Base-by-base conservation (phyloP, 768 basidiomycete species). In the Pleurotus sapidus region DNA sequence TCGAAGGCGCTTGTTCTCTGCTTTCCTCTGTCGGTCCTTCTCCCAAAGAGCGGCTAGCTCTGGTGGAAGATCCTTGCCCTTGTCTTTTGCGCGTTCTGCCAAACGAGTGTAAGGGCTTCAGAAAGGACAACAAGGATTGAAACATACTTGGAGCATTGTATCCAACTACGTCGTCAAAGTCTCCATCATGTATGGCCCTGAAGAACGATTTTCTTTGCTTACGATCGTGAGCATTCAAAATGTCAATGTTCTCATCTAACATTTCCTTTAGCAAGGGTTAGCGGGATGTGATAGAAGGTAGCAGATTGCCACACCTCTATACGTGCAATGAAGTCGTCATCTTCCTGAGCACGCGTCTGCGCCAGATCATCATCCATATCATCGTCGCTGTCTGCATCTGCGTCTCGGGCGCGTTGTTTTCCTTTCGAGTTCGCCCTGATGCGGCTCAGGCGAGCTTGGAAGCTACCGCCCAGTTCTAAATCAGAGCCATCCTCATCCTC, bases 11-110 rank as follows among this genome's bases (percentile, higher is more conserved):
- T 93, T 96, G 65, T 75, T 68, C 57, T 86, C 84, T 0, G 92
- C 92, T 67, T 97, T 98, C 74, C 86, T 89, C 51, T 76, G 72
- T 1, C 93, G 91, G 66, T 98, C 95, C 47, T 81, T 80, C 46
- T 84, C 82, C 93, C 93, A 97, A 58, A 84, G 86, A 0, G 72
- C 80, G 53, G 75, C 78, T 6, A 97, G 77, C 5, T 85, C 79
- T 1, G 73, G 63, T 0, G 90, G 83, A 9, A 89, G 63, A 46
- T 74, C 71, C 59, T 75, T 80, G 57, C 76, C 67, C 61, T 78
- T 80, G 64, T 86, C 84, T 63, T 82, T 85, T 27, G 72, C 48
- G 5, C 77, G 80, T 66, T 65, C 74, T 75, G 60, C 15, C 27
- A 56, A 27, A 58, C 37, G 42, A 17, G 9, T 48, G 50, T 40